Evolutionary conservation across 2,329 filamentous ascomycete species (phyloP).

Genomic region (Akanthomyces dipterigenus): DNA sequence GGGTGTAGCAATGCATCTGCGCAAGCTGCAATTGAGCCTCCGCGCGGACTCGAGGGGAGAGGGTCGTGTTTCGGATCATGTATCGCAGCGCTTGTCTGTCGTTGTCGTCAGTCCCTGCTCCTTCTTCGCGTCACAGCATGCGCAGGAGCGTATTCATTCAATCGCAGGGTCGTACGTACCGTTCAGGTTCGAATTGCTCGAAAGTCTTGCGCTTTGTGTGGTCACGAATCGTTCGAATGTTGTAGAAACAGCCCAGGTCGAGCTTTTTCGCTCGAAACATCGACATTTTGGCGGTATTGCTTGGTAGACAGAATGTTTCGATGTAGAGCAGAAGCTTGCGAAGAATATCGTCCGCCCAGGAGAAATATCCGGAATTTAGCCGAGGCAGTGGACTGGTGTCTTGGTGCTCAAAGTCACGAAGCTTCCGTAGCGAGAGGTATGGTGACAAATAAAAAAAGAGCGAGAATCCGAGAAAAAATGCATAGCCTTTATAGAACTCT

Average conservation of each 20-base stretch:
- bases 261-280: slow-evolving; percentile 88
- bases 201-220: slow-evolving; percentile 96
- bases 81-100: slow-evolving; percentile 84
- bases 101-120: background rate
- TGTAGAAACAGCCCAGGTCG: slow-evolving; percentile 81
- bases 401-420: background rate
- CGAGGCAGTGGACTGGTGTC: background rate
- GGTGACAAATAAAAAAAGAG: too few relatives aligned
- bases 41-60: slow-evolving; percentile 73
- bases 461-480: too few relatives aligned
- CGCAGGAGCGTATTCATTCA: background rate
- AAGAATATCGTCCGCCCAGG: background rate
- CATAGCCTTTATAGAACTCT: too few relatives aligned
- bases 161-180: slow-evolving; percentile 44
- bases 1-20: slow-evolving; percentile 94
- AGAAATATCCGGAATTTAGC: background rate
- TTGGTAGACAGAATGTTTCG: background rate
- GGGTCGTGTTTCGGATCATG: slow-evolving; percentile 85
- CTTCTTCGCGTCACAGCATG: background rate
- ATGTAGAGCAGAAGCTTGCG: background rate
- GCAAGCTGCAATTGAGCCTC: slow-evolving; percentile 89
- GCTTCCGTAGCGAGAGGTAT: background rate
- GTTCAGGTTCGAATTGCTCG: slow-evolving; percentile 77
- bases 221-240: slow-evolving; percentile 81
- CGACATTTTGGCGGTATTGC: slow-evolving; percentile 52